A percentile compares a stretch with the other conserved stretches of the same genome.
Conservation (phyloP, 176 grass and related monocot genomes). For the Elymus sibiricus region DNA sequence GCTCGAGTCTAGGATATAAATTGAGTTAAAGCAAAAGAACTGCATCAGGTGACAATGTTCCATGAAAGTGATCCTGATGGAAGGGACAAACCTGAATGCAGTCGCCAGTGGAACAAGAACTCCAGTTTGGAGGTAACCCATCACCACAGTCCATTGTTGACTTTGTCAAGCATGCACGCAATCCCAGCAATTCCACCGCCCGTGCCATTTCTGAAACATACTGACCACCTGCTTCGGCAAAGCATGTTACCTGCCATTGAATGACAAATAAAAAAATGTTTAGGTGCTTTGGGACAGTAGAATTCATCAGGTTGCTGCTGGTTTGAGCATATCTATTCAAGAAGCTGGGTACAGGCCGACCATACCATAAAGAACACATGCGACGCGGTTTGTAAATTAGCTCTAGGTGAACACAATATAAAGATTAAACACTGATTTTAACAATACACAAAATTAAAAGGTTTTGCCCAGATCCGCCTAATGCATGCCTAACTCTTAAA, state of each 20-base stretch:
- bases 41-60: neutral
- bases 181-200: constrained; percentile 70
- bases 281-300: neutral
- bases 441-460: neutral
- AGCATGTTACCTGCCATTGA: constrained; percentile 75
- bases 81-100: constrained; percentile 68
- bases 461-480: neutral
- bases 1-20: neutral
- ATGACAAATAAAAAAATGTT: neutral
- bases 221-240: constrained; percentile 95
- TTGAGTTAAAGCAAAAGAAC: neutral
- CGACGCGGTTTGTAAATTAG: neutral
- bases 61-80: neutral
- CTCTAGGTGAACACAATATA: neutral
- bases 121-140: constrained; percentile 81
- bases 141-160: constrained; percentile 88
- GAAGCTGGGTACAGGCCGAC: neutral
- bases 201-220: constrained; percentile 78
- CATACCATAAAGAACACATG: neutral
- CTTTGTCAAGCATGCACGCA: constrained; percentile 83
- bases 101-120: constrained; percentile 53
- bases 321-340: neutral
- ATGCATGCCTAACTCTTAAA: neutral
- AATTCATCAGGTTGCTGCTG: neutral
- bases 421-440: neutral